Conservation (phyloP, 495 filamentous ascomycete species). For the Penicillium coprophilum region DNA sequence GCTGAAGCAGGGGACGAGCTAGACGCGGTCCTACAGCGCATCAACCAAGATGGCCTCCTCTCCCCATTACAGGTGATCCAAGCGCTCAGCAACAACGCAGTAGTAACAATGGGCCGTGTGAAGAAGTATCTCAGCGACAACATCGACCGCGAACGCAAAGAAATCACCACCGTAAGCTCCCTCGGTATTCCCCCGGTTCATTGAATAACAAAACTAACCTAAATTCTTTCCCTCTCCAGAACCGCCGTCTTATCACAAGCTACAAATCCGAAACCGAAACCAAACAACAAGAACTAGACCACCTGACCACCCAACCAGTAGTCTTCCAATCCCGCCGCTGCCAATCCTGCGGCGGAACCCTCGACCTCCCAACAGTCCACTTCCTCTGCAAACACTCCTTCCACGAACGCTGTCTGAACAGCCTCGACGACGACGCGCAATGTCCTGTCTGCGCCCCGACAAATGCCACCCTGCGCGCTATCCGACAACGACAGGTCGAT, state of each 20-base stretch:
- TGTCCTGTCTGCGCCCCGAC: conserved; percentile 80
- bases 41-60: conserved; percentile 88
- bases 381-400: conserved; percentile 97
- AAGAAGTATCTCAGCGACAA: conserved; percentile 88
- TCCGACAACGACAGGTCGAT: conserved; percentile 84
- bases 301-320: conserved; percentile 72
- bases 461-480: conserved; percentile 82
- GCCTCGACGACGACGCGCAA: conserved; percentile 65
- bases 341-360: conserved; percentile 66
- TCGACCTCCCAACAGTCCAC: conserved; percentile 88
- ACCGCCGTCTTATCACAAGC: conserved; percentile 76
- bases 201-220: conserved; percentile 13
- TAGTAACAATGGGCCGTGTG: conserved; percentile 95
- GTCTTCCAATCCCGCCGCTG: conserved; percentile 92
- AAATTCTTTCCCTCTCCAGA: conserved; percentile 49
- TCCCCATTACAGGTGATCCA: conserved; percentile 96
- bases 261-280: conserved; percentile 83
- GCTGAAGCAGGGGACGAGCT: conserved; percentile 84
- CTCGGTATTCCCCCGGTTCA: not conserved
- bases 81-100: conserved; percentile 76
- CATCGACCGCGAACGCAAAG: conserved; percentile 81
- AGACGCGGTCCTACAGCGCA: conserved; percentile 74
- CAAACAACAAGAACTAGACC: conserved; percentile 73
- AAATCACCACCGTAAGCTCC: conserved; percentile 64
- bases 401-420: conserved; percentile 81